Percentiles rank a stretch among this genome's conserved stretches.
Conservation (phyloP, 2,329 filamentous ascomycete species). For the Fusarium sp. region DNA sequence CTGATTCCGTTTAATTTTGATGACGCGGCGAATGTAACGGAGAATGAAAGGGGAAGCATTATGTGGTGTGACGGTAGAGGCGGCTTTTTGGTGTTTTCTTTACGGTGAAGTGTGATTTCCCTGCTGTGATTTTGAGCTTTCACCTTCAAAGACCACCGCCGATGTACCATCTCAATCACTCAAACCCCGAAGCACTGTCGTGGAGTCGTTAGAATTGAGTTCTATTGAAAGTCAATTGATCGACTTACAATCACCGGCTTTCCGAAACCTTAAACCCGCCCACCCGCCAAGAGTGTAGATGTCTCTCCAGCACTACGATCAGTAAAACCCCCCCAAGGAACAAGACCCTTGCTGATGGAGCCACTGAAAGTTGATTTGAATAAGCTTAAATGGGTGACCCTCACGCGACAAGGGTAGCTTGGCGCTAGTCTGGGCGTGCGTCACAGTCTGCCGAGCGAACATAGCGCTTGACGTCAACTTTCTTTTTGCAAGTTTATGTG, state of each 20-base stretch:
- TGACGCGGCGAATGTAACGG: constrained; percentile 16
- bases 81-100: neutral
- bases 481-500: constrained; percentile 8
- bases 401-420: constrained; percentile 24
- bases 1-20: constrained; percentile 8
- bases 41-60: neutral
- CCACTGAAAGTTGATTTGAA: constrained; percentile 3
- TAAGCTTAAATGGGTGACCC: constrained; percentile 37
- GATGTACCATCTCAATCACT: neutral
- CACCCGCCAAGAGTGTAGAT: constrained; percentile 1
- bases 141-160: neutral
- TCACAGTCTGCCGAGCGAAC: constrained; percentile 27
- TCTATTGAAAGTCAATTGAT: neutral
- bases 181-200: neutral
- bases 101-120: neutral
- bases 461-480: constrained; percentile 34
- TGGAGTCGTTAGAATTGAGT: neutral
- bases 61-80: neutral
- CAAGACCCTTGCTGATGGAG: neutral
- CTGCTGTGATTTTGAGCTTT: neutral
- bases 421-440: constrained; percentile 38
- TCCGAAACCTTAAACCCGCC: neutral
- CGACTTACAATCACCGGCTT: neutral
- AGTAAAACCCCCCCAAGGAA: neutral
- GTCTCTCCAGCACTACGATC: neutral